Evolutionary conservation across 2,329 filamentous ascomycete genomes (phyloP), one percentile per base, ranked within the genome.

Genomic region (Penicillium sp.): DNA sequence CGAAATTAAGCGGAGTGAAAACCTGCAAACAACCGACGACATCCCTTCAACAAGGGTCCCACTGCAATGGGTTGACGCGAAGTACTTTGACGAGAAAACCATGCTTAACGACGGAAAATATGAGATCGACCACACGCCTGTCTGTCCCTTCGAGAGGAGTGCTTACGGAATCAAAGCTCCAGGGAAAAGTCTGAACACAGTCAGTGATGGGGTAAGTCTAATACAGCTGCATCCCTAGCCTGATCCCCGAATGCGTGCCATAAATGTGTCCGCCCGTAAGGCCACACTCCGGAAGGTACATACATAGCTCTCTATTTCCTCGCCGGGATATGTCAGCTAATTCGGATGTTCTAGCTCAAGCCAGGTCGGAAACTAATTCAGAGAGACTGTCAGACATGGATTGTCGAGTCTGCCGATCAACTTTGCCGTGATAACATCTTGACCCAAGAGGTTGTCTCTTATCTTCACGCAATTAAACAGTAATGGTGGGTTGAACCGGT

Each of bases 301-400:
- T 32, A 16, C 18, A 22, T 22, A 4, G n/a, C 4, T 14, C 26
- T 16, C 3, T 32, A 16, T 32, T 16, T 2, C n/a, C 3, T 20
- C 29, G 16, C 11, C 16, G 3, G n/a, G 10, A 40, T 47, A 29
- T 31, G 9, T 24, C 13, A 11, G 9, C 42, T 53, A 22, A 53
- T 46, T 6, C 13, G 22, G 22, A 16, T n/a, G 11, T 47, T n/a
- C 8, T 38, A 44, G 55, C 5, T n/a, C 29, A 32, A 42, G 26
- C n/a, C 8, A 26, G 34, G 55, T 8, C 58, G 48, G 35, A 71
- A 57, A 53, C 50, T 73, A 38, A 57, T 34, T n/a, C 69, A 71
- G 40, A 66, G 62, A 32, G 60, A 74, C 40, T 75, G 72, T 47
- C 70, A 75, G 61, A 73, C 70, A 11, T 75, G 72, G 72, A 68